phyloP scores from a whole-genome alignment of 441 rosid species.

The Erodium moschatum region DNA sequence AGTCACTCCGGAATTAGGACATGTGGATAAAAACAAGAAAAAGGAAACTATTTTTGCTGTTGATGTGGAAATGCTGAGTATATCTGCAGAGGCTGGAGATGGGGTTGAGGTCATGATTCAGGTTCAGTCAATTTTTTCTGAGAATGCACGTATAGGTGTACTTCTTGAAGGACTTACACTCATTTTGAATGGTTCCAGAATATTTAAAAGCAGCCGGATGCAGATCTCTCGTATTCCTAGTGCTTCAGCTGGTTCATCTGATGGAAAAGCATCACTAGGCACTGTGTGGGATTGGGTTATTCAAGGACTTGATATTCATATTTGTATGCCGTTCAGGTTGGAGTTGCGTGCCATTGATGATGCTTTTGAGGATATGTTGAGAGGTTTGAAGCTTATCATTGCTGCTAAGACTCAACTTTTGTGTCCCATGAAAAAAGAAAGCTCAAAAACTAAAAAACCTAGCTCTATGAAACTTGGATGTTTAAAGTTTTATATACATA shows the following conservation, averaged over 20 bases:
- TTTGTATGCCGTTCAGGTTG: constrained; percentile 85
- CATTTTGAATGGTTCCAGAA: constrained; percentile 65
- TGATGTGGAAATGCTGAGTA: constrained; percentile 73
- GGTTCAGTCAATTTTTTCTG: constrained; percentile 96
- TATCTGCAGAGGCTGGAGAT: constrained; percentile 91
- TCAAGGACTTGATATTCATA: constrained; percentile 91
- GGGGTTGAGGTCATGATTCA: constrained; percentile 76
- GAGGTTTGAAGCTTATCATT: constrained; percentile 69
- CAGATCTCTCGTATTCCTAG: constrained; percentile 91
- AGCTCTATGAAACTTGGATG: constrained; percentile 67
- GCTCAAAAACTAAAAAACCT: constrained; percentile 61
- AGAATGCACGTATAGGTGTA: constrained; percentile 90
- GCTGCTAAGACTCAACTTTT: constrained; percentile 58
- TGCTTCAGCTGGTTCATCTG: constrained; percentile 42
- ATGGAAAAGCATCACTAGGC: constrained; percentile 34
- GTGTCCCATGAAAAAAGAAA: constrained; percentile 55
- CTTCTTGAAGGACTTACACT: constrained; percentile 91
- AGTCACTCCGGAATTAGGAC: constrained; percentile 32
- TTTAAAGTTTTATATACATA: constrained; percentile 68
- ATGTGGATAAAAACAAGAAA: constrained; percentile 56
- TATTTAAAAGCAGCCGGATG: constrained; percentile 82
- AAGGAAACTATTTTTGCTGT: constrained; percentile 90
- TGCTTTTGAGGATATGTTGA: constrained; percentile 89
- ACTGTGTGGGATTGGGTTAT: constrained; percentile 93
- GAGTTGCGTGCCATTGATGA: constrained; percentile 97